Conservation (phyloP, 2,329 filamentous ascomycete species). For the Trichoderma sp. region DNA sequence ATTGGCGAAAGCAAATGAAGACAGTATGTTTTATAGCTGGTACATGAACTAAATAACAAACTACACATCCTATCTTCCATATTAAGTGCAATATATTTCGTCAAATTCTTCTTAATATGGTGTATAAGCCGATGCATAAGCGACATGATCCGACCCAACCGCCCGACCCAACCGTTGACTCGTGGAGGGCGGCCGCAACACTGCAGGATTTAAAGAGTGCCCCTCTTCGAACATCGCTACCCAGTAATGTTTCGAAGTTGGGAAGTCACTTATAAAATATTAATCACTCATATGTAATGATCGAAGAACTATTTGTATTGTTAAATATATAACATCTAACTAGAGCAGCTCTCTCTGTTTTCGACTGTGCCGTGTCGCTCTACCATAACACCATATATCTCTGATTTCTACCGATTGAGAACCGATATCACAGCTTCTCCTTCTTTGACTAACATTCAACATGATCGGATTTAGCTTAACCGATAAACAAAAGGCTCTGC, state of each 20-base stretch:
- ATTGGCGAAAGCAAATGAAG: neutral
- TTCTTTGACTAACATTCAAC: neutral
- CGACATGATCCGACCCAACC: neutral
- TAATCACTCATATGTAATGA: neutral
- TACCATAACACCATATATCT: neutral
- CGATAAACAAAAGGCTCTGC: neutral
- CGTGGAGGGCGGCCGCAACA: neutral
- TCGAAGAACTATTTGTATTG: neutral
- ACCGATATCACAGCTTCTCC: neutral
- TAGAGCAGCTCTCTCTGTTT: neutral
- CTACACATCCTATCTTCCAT: neutral
- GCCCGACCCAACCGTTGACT: neutral
- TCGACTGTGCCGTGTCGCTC: neutral
- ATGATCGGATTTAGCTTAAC: neutral
- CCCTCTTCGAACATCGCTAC: neutral
- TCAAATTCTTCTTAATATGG: neutral
- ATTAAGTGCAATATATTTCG: neutral
- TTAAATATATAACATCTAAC: neutral
- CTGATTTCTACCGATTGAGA: neutral
- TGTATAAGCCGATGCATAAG: neutral
- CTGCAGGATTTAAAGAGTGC: neutral
- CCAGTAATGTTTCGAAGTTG: neutral
- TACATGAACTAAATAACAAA: neutral
- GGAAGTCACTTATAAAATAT: neutral
- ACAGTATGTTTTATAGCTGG: neutral